Conservation (phyloP, 768 basidiomycete genomes). For the Agaricus bisporus region DNA sequence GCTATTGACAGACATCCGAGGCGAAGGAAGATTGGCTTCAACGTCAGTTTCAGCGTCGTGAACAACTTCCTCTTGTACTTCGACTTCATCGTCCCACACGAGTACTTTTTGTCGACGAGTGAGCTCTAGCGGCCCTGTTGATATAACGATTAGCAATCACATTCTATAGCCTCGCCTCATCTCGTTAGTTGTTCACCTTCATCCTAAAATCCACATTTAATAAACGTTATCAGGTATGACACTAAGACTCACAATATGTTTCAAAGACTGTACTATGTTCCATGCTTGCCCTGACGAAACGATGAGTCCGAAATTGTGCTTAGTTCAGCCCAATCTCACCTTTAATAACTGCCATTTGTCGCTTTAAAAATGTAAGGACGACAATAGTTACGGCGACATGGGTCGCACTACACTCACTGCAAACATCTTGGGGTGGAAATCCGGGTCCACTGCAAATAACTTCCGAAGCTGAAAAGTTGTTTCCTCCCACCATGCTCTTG, state of each 20-base stretch:
- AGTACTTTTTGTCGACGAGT: slow-evolving; percentile 77
- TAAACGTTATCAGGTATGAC: slow-evolving; percentile 1
- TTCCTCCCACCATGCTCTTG: slow-evolving; percentile 87
- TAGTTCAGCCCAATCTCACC: slow-evolving; percentile 24
- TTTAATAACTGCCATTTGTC: slow-evolving; percentile 90
- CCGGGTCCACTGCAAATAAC: slow-evolving; percentile 75
- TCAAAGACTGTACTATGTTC: slow-evolving; percentile 83
- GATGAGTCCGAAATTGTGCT: slow-evolving; percentile 1
- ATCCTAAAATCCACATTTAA: slow-evolving; percentile 39
- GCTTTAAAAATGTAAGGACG: slow-evolving; percentile 28
- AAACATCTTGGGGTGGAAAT: slow-evolving; percentile 90
- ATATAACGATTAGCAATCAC: slow-evolving; percentile 6
- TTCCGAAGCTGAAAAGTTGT: slow-evolving; percentile 74
- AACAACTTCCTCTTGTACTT: slow-evolving; percentile 52
- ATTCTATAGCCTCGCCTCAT: not conserved
- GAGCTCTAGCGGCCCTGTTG: slow-evolving; percentile 78
- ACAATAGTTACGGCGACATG: not conserved
- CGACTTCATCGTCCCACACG: slow-evolving; percentile 85
- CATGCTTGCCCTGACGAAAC: slow-evolving; percentile 61
- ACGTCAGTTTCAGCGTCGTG: slow-evolving; percentile 19
- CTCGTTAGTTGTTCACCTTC: slow-evolving; percentile 45
- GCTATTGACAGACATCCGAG: slow-evolving; percentile 54
- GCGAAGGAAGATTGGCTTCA: slow-evolving; percentile 40
- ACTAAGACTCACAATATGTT: slow-evolving; percentile 54
- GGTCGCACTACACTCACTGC: slow-evolving; percentile 40